These are phyloP conservation scores for Neohortaea acidophila DNA, from an alignment of 495 filamentous ascomycete species.

Conservation along the genomic window DNA sequence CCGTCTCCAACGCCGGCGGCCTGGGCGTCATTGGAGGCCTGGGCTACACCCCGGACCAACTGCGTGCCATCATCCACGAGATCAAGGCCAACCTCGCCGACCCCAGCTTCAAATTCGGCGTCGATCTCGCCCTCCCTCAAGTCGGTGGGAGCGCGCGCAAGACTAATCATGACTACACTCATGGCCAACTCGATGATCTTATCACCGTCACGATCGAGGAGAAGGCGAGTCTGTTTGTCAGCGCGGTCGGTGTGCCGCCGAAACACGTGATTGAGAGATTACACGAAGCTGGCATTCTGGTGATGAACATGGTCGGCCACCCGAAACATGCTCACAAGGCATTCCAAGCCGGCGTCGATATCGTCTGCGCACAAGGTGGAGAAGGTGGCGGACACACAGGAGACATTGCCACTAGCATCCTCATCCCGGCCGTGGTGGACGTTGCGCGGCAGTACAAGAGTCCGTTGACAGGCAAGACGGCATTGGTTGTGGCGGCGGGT, in stretches of 20 bases:
- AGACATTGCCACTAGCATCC: slow-evolving; percentile 28
- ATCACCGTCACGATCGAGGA: slow-evolving; percentile 65
- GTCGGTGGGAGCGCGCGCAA: slow-evolving; percentile 62
- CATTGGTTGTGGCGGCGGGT: slow-evolving; percentile 30
- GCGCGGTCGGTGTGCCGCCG: slow-evolving; percentile 70
- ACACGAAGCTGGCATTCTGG: slow-evolving; percentile 56
- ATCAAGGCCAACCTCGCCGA: slow-evolving; percentile 53
- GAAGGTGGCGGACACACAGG: slow-evolving; percentile 32
- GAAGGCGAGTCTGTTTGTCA: slow-evolving; percentile 66
- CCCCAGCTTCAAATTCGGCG: slow-evolving; percentile 60
- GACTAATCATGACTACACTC: slow-evolving; percentile 87
- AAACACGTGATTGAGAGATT: slow-evolving; percentile 49
- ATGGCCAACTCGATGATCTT: slow-evolving; percentile 66
- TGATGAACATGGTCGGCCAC: slow-evolving; percentile 94
- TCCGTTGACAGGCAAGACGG: slow-evolving; percentile 27
- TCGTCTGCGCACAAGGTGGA: slow-evolving; percentile 47
- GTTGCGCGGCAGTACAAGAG: slow-evolving; percentile 30
- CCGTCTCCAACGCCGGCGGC: slow-evolving; percentile 77
- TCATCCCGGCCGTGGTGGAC: slow-evolving; percentile 31
- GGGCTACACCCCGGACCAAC: slow-evolving; percentile 65
- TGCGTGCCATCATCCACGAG: slow-evolving; percentile 66
- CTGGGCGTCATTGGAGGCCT: slow-evolving; percentile 75
- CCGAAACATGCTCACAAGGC: slow-evolving; percentile 81
- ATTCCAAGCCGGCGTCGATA: slow-evolving; percentile 62
- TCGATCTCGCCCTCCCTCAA: slow-evolving; percentile 77